Conservation (phyloP, 345 rosid species). For the rapeseed (Brassica napus) region DNA sequence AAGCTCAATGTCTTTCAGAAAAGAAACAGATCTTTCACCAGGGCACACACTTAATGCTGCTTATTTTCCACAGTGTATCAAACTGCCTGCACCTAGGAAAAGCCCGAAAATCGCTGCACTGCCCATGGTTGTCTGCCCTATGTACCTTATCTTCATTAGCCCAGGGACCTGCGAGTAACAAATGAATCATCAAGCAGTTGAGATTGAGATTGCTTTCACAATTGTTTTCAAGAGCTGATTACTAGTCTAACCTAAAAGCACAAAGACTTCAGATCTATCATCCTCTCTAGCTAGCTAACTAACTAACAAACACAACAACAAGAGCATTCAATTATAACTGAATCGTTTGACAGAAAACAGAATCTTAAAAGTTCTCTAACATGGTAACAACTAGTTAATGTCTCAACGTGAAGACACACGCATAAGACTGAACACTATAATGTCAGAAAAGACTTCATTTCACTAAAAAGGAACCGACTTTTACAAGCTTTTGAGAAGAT, state of each 20-base stretch:
- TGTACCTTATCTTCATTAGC: constrained; percentile 75
- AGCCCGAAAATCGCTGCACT: constrained; percentile 96
- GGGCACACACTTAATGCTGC: constrained; percentile 9
- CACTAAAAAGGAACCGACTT: background rate
- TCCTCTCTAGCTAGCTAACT: background rate
- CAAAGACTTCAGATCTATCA: background rate
- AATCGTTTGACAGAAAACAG: background rate
- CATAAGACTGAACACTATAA: background rate
- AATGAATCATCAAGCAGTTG: background rate
- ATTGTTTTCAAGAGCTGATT: background rate
- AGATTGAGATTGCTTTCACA: background rate
- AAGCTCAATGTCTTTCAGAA: constrained; percentile 1
- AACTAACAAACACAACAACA: background rate
- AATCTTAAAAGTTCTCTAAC: background rate
- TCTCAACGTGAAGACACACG: background rate
- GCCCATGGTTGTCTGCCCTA: constrained; percentile 87
- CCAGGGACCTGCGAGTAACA: constrained; percentile 61
- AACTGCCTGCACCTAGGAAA: constrained; percentile 86
- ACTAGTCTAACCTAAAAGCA: background rate
- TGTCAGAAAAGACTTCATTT: background rate
- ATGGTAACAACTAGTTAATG: background rate
- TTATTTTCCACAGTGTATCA: constrained; percentile 80
- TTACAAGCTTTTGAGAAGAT: background rate
- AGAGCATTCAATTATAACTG: background rate
- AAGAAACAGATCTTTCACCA: constrained; percentile 19